A percentile compares a stretch with the other conserved stretches of the same genome.
These are phyloP conservation scores for Sungouiozyma ichnusensis DNA, from an alignment of 805 yeast genomes.

Conservation along the genomic window DNA sequence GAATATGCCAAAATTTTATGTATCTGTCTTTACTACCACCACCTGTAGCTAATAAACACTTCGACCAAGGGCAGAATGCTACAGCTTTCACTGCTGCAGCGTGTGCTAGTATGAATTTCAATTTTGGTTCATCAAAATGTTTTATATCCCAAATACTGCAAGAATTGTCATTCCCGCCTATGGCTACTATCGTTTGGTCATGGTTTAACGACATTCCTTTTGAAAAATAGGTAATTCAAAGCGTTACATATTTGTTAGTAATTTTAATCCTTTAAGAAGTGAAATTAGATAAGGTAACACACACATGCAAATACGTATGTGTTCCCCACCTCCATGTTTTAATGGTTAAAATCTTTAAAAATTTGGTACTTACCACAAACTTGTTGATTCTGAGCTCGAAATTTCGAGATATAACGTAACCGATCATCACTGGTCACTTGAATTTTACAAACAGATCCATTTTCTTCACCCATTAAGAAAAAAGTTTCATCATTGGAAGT, in stretches of 20 bases:
- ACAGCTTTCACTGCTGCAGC: slow-evolving; percentile 84
- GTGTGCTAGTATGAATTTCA: slow-evolving; percentile 48
- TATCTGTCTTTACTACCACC: slow-evolving; percentile 78
- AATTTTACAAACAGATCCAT: slow-evolving; percentile 45
- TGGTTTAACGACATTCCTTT: slow-evolving; percentile 48
- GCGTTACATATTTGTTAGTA: slow-evolving; percentile 3
- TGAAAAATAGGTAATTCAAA: slow-evolving; percentile 1
- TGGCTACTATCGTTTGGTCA: slow-evolving; percentile 48
- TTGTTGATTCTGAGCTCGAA: slow-evolving; percentile 46
- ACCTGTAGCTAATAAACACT: slow-evolving; percentile 73
- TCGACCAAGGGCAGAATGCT: slow-evolving; percentile 87
- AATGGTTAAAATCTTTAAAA: background rate
- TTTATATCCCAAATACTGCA: slow-evolving; percentile 69
- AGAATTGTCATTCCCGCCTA: slow-evolving; percentile 78
- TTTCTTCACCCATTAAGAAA: slow-evolving; percentile 57
- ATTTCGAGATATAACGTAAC: slow-evolving; percentile 18
- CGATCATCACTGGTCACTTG: slow-evolving; percentile 15
- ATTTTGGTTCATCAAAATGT: slow-evolving; percentile 31
- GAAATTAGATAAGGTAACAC: too few species aligned
- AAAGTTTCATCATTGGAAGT: slow-evolving; percentile 12
- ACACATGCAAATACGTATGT: too few species aligned
- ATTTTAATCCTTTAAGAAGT: background rate
- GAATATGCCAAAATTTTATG: slow-evolving; percentile 81
- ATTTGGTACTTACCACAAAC: slow-evolving; percentile 39
- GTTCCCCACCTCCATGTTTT: too few species aligned